phyloP scores from a whole-genome alignment of 2,329 filamentous ascomycete genomes.

The Botrytis elliptica region DNA sequence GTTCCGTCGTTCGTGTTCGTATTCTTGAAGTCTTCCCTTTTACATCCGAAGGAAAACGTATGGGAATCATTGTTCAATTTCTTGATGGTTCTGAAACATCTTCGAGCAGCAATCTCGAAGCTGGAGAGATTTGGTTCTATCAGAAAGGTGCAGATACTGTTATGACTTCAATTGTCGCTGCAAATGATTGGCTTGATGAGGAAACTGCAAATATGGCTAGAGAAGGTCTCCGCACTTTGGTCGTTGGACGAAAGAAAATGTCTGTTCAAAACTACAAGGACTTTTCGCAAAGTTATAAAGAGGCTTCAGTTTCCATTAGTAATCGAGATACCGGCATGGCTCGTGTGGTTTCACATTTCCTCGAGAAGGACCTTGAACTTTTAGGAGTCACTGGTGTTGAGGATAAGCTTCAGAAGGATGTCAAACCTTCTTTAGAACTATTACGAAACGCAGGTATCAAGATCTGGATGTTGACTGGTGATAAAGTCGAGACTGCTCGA shows the following conservation, averaged over 20 bases:
- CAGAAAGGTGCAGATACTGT: slow-evolving; percentile 98
- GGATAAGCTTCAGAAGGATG: slow-evolving; percentile 91
- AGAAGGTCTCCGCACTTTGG: slow-evolving; percentile 89
- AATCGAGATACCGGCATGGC: slow-evolving; percentile 82
- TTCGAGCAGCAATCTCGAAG: slow-evolving; percentile 49
- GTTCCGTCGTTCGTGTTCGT: slow-evolving; percentile 75
- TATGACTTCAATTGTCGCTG: slow-evolving; percentile 91
- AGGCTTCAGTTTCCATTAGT: slow-evolving; percentile 77
- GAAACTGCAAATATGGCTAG: slow-evolving; percentile 99
- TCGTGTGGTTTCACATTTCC: slow-evolving; percentile 71
- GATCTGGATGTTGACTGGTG: slow-evolving; percentile 99
- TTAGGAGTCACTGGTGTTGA: slow-evolving; percentile 97
- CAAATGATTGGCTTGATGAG: slow-evolving; percentile 98
- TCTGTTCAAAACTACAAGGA: slow-evolving; percentile 76
- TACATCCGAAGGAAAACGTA: slow-evolving; percentile 94
- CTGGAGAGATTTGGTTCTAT: slow-evolving; percentile 93
- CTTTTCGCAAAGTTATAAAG: slow-evolving; percentile 71
- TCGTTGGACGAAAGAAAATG: slow-evolving; percentile 88
- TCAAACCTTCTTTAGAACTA: slow-evolving; percentile 92
- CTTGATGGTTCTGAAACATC: slow-evolving; percentile 54
- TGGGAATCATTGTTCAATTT: slow-evolving; percentile 96
- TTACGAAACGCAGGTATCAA: slow-evolving; percentile 97
- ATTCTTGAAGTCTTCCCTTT: slow-evolving; percentile 97
- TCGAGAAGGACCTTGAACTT: slow-evolving; percentile 87
- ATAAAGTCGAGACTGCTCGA: slow-evolving; percentile 96